A percentile compares a stretch with the other conserved stretches of the same genome.
Evolutionary conservation across 1,284 basidiomycete genomes (phyloP).

Genomic region (Puccinia horiana): DNA sequence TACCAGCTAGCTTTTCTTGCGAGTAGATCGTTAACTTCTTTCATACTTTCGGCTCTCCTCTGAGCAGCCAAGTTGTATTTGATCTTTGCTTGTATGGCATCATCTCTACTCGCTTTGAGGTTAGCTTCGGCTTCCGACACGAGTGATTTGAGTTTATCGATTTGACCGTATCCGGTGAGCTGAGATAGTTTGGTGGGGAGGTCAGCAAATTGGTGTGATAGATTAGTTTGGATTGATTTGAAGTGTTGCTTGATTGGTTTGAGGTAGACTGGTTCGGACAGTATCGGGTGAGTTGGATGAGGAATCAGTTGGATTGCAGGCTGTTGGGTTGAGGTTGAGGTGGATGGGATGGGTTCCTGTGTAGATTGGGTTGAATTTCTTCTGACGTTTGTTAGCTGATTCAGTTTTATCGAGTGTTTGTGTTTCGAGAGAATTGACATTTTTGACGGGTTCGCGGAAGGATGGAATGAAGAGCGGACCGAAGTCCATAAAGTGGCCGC

Average conservation of each 20-base stretch:
- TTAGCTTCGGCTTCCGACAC: slow-evolving; percentile 41
- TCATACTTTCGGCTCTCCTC: slow-evolving; percentile 64
- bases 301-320: too few species aligned
- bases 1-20: slow-evolving; percentile 32
- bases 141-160: slow-evolving; percentile 49
- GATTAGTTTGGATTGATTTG: neutral
- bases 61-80: slow-evolving; percentile 74
- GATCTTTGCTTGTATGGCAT: slow-evolving; percentile 70
- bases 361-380: too few species aligned
- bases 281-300: neutral
- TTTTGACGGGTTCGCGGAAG: too few species aligned
- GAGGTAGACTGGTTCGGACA: neutral
- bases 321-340: neutral
- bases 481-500: too few species aligned
- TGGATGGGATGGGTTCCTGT: neutral
- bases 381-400: too few species aligned
- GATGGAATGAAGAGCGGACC: too few species aligned
- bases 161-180: slow-evolving; percentile 49
- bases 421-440: too few species aligned
- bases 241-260: neutral
- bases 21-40: slow-evolving; percentile 44
- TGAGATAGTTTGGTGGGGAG: slow-evolving; percentile 33
- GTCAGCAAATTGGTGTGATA: slow-evolving; percentile 1
- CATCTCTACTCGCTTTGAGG: slow-evolving; percentile 60
- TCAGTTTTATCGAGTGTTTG: too few species aligned